Evolutionary conservation across 768 basidiomycete species (phyloP).

Genomic region (Lactifluus subvellereus): DNA sequence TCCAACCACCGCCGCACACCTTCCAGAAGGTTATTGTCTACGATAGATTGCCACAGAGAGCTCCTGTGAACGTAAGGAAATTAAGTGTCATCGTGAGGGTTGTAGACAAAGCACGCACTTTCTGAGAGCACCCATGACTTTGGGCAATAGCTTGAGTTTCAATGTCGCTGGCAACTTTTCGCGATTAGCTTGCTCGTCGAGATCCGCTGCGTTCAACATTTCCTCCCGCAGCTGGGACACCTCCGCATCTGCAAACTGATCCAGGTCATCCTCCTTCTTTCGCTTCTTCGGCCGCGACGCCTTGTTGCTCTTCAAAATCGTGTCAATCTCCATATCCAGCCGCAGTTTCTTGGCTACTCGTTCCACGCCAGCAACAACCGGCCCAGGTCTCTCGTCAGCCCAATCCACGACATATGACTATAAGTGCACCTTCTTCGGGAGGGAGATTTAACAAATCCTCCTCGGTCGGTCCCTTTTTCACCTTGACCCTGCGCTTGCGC

Average conservation of each 20-base stretch:
- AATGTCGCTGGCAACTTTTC: slow-evolving; percentile 76
- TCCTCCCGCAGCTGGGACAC: slow-evolving; percentile 82
- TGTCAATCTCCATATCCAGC: slow-evolving; percentile 80
- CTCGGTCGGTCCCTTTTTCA: slow-evolving; percentile 40
- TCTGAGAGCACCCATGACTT: slow-evolving; percentile 88
- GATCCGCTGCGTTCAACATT: slow-evolving; percentile 83
- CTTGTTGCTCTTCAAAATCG: slow-evolving; percentile 80
- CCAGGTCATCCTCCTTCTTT: slow-evolving; percentile 82
- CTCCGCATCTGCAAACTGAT: slow-evolving; percentile 85
- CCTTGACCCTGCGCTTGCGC: slow-evolving; percentile 35
- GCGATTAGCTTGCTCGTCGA: slow-evolving; percentile 74
- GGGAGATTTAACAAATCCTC: slow-evolving; percentile 63
- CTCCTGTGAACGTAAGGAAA: slow-evolving; percentile 41
- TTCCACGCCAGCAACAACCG: slow-evolving; percentile 2
- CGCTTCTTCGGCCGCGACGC: slow-evolving; percentile 53
- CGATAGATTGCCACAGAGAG: slow-evolving; percentile 83
- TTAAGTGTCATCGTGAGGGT: background rate
- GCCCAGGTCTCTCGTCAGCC: background rate
- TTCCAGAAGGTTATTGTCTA: slow-evolving; percentile 91
- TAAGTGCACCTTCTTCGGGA: slow-evolving; percentile 64
- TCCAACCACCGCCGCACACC: slow-evolving; percentile 90
- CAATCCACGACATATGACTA: background rate
- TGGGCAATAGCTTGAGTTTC: slow-evolving; percentile 80
- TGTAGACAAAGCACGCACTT: slow-evolving; percentile 52
- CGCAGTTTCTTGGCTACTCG: slow-evolving; percentile 64